phyloP scores from a whole-genome alignment of 2,329 filamentous ascomycete genomes.

The Celoporthe dispersa region DNA sequence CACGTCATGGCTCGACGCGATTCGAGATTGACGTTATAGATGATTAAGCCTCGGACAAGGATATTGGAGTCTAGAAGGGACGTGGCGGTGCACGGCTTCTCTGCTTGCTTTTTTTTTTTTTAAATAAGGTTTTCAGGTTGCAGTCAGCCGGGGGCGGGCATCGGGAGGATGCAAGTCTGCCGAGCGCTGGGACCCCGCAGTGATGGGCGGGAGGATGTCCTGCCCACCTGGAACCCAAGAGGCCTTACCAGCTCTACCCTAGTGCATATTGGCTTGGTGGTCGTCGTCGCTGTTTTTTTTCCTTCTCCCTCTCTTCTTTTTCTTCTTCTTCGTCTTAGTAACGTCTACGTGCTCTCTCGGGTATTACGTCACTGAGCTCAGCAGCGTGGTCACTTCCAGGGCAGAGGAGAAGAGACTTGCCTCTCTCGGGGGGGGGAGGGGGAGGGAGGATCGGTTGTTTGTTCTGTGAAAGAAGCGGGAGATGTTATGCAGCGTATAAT shows the following conservation, averaged over 20 bases:
- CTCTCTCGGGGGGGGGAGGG: background rate
- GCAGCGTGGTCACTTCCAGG: background rate
- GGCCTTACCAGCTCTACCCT: background rate
- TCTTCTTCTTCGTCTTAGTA: background rate
- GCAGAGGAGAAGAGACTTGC: background rate
- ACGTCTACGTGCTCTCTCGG: background rate
- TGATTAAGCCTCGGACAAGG: background rate
- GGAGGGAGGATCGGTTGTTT: too few relatives aligned
- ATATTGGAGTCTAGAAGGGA: background rate
- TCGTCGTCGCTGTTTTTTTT: too few relatives aligned
- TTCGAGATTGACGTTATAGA: background rate
- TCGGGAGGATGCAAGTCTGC: slow-evolving; percentile 1
- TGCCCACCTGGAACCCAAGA: background rate
- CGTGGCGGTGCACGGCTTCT: slow-evolving; percentile 2
- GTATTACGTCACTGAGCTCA: background rate
- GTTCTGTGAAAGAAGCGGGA: too few relatives aligned
- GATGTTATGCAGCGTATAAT: background rate
- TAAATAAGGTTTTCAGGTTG: background rate
- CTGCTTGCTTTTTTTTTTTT: background rate
- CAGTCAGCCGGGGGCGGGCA: background rate
- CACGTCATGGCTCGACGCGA: too few relatives aligned
- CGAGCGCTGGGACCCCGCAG: background rate
- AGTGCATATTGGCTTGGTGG: background rate
- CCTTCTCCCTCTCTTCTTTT: too few relatives aligned
- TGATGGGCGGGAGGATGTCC: background rate